These are phyloP conservation scores for Elongisporangium undulatum DNA, from an alignment of 352 stramenopile species.

Conservation along the genomic window DNA sequence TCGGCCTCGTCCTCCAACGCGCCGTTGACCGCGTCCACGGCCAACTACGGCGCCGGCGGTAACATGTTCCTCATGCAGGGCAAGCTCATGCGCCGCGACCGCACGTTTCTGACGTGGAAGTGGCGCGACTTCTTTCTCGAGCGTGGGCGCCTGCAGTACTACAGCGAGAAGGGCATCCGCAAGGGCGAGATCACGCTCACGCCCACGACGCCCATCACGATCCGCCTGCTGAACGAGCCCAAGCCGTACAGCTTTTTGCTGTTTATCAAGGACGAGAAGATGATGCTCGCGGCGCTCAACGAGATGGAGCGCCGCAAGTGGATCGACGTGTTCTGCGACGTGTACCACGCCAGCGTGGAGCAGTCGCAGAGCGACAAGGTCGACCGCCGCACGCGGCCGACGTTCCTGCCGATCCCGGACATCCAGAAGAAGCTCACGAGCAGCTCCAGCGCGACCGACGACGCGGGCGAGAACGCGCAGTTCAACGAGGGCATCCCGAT, in stretches of 20 bases:
- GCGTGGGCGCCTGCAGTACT: constrained; percentile 66
- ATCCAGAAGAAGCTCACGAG: constrained; percentile 19
- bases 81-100: constrained; percentile 73
- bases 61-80: constrained; percentile 48
- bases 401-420: constrained; percentile 67
- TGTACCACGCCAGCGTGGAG: constrained; percentile 74
- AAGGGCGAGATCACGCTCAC: constrained; percentile 69
- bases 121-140: constrained; percentile 80
- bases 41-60: constrained; percentile 7
- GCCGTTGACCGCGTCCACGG: background rate
- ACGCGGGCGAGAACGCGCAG: constrained; percentile 10
- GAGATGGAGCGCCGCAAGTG: constrained; percentile 65
- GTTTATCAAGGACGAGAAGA: constrained; percentile 79
- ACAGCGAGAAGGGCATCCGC: constrained; percentile 65
- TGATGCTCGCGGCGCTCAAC: constrained; percentile 68
- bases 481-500: constrained; percentile 30
- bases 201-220: constrained; percentile 63
- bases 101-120: constrained; percentile 80
- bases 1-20: constrained; percentile 1
- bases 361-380: constrained; percentile 41
- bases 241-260: constrained; percentile 73
- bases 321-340: constrained; percentile 76
- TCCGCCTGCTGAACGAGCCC: constrained; percentile 60
- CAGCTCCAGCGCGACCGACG: constrained; percentile 23
- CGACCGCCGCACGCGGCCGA: constrained; percentile 53